Base-by-base conservation (phyloP, 495 filamentous ascomycete genomes). In the Durotheca rogersii region DNA sequence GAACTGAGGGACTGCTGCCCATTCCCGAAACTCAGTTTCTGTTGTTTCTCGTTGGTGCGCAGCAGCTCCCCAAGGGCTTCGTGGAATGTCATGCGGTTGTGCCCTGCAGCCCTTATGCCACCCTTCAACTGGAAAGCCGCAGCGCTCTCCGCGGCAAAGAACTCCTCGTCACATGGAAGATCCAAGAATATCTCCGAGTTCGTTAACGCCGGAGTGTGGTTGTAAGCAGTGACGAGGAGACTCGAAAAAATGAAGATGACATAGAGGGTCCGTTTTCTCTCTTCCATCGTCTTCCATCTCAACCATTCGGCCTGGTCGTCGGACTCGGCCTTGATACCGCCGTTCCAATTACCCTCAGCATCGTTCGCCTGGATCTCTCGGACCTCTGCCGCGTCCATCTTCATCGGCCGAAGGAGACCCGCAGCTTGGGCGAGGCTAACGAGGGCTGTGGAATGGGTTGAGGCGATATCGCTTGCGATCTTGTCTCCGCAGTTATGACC, bases 401-500 rank as follows among this genome's bases (percentile, higher is more conserved):
- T 68, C 38, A 72, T 48, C 6, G 85, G 81, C 55, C 75, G 74
- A 34, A 86, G 71, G 44, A 97, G 71, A 50, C 87, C 87, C 10
- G 91, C 91, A 38, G 89, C 87, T 53, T 90, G 86, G 7, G 93
- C 91, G 45, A 98, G 80, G 62, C 88, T 91, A 31, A 96, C 90
- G 37, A 98, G 71, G 25, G 92, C 88, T 7, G 90, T 87, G 59
- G 89, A 94, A 56, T 96, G 93, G 1, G 85, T 95, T 52, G 83
- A 88, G 2, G 93, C 93, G 56, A 94, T 95, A 65, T 96, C 89
- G 25, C 88, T 88, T 10, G 89, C 85, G 25, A 78, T 82, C 70
- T 92, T 93, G 62, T 98, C 92, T 18, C 88, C 94, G 65, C 89
- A 96, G 55, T 95, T 90, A 58, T 97, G 89, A 7, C 94, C 94